Percentiles rank a stretch among this genome's conserved stretches.
These are phyloP conservation scores for Glebionis coronaria DNA, from an alignment of 129 eudicot genomes.

Conservation along the genomic window DNA sequence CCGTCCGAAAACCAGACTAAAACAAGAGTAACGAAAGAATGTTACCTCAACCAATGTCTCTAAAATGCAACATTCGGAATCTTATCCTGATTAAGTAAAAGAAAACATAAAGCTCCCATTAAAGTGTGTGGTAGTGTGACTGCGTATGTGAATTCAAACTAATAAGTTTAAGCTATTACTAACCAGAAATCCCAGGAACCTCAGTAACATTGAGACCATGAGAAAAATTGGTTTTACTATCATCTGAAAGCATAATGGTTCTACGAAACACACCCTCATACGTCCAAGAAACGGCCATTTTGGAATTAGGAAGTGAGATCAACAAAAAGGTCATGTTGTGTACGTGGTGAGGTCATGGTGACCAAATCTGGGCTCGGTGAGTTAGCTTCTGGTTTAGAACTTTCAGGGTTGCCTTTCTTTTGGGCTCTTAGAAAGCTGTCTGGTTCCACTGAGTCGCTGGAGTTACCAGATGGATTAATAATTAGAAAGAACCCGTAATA, in stretches of 20 bases:
- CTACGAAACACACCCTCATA: not conserved
- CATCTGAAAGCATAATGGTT: not conserved
- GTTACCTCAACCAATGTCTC: slow-evolving; percentile 87
- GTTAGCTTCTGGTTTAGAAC: slow-evolving; percentile 50
- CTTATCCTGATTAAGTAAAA: not conserved
- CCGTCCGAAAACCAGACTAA: not conserved
- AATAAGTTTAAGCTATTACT: not conserved
- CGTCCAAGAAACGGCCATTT: not conserved
- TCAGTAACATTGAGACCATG: too few species aligned
- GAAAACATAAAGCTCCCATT: too few species aligned
- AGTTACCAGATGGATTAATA: slow-evolving; percentile 52
- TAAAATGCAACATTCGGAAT: not conserved
- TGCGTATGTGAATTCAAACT: not conserved
- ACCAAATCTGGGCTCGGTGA: slow-evolving; percentile 29
- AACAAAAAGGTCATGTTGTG: slow-evolving; percentile 26
- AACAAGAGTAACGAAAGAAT: not conserved
- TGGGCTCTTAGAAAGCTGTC: slow-evolving; percentile 31
- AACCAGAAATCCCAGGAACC: not conserved
- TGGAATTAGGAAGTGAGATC: too few species aligned
- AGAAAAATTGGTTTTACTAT: not conserved
- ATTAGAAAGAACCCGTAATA: slow-evolving; percentile 26
- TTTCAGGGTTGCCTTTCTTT: too few species aligned
- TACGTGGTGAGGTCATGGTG: slow-evolving; percentile 39
- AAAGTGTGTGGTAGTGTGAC: too few species aligned
- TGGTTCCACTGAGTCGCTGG: slow-evolving; percentile 4